A percentile compares a stretch with the other conserved stretches of the same genome.
These are phyloP conservation scores for Astrothelium subdiscretum DNA, from an alignment of 495 filamentous ascomycete genomes.

Conservation along the genomic window DNA sequence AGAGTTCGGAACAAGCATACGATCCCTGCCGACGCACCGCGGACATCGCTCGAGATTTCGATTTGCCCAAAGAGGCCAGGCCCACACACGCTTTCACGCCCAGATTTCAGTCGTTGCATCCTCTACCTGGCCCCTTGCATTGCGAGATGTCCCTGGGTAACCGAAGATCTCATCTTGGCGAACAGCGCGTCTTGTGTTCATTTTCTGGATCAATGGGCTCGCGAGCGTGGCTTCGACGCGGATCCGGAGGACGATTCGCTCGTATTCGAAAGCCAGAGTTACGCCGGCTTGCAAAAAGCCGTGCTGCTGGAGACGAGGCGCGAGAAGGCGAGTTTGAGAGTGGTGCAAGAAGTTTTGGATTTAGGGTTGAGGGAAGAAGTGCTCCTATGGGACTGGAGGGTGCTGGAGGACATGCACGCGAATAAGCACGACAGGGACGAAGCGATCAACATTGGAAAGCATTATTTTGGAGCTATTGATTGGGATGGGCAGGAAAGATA, in stretches of 20 bases:
- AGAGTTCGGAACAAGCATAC: neutral
- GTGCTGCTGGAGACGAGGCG: slow-evolving; percentile 14
- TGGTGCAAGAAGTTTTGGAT: slow-evolving; percentile 1
- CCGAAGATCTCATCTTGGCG: slow-evolving; percentile 7
- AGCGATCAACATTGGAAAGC: neutral
- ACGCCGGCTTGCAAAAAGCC: slow-evolving; percentile 11
- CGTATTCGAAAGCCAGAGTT: slow-evolving; percentile 12
- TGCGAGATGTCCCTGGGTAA: slow-evolving; percentile 8
- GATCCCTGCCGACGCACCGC: neutral
- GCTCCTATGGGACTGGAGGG: slow-evolving; percentile 16
- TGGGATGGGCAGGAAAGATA: neutral
- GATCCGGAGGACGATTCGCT: slow-evolving; percentile 1
- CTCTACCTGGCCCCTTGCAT: slow-evolving; percentile 18
- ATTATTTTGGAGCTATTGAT: neutral
- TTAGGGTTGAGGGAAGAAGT: slow-evolving; percentile 11
- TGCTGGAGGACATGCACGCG: slow-evolving; percentile 8
- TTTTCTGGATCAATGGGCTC: slow-evolving; percentile 11
- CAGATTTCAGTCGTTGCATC: slow-evolving; percentile 5
- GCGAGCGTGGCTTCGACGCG: slow-evolving; percentile 6
- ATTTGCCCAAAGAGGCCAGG: neutral
- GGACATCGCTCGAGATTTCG: neutral
- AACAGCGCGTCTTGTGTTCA: neutral
- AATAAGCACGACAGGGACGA: neutral
- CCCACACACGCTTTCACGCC: neutral
- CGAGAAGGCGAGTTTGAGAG: neutral